phyloP scores from a whole-genome alignment of 2,329 filamentous ascomycete genomes.

The Cytospora schulzeri region DNA sequence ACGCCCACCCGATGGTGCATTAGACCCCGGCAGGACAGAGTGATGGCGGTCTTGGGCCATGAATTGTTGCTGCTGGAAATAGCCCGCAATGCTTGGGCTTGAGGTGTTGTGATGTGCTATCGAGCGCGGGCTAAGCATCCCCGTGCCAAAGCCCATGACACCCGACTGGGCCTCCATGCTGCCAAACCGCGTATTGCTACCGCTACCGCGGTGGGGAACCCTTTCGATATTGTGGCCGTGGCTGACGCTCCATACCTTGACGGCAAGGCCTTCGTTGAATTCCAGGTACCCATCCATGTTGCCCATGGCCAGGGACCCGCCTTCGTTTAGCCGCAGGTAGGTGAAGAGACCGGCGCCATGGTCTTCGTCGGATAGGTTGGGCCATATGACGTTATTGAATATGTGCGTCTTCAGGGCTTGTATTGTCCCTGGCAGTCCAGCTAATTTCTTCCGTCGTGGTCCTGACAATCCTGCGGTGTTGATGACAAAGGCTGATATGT shows the following conservation, averaged over 20 bases:
- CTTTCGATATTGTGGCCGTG: conserved; percentile 86
- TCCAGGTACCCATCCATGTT: conserved; percentile 84
- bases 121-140: conserved; percentile 34
- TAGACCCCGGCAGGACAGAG: conserved; percentile 21
- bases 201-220: conserved; percentile 64
- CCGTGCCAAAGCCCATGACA: conserved; percentile 27
- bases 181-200: conserved; percentile 52
- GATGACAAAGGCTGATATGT: conserved; percentile 87
- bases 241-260: conserved; percentile 83
- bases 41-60: conserved; percentile 30
- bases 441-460: conserved; percentile 79
- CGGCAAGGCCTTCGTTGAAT: conserved; percentile 83
- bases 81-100: conserved; percentile 29
- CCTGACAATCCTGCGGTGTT: conserved; percentile 88
- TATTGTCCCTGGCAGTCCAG: conserved; percentile 86
- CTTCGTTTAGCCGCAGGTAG: conserved; percentile 85
- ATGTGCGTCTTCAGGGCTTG: conserved; percentile 90
- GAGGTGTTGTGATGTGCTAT: conserved; percentile 32
- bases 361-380: conserved; percentile 94
- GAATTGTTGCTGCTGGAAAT: conserved; percentile 32
- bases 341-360: conserved; percentile 91
- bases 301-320: conserved; percentile 81
- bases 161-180: conserved; percentile 50
- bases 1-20: conserved; percentile 14
- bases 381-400: conserved; percentile 98